These are phyloP conservation scores for Pholiota adiposa DNA, from an alignment of 1,284 basidiomycete species.

Conservation along the genomic window DNA sequence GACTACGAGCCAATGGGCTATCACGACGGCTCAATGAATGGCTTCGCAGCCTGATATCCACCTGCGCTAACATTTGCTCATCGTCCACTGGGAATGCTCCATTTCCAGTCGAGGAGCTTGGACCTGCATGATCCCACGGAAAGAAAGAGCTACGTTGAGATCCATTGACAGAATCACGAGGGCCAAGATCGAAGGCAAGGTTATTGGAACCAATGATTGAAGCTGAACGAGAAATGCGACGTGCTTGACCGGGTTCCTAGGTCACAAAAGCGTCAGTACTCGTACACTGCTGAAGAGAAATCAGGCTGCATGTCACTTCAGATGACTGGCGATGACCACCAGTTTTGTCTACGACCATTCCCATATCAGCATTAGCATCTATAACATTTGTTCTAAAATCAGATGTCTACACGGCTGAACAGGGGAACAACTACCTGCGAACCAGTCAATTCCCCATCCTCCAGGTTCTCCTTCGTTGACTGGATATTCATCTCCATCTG, in stretches of 20 bases:
- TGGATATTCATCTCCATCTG: background rate
- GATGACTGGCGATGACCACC: conserved; percentile 58
- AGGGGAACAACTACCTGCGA: conserved; percentile 2
- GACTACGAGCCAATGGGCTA: conserved; percentile 54
- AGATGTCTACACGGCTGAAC: background rate
- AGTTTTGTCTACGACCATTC: conserved; percentile 19
- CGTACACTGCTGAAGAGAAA: background rate
- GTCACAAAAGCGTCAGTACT: background rate
- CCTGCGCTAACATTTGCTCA: conserved; percentile 52
- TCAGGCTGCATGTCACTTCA: conserved; percentile 48
- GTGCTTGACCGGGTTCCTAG: conserved; percentile 80
- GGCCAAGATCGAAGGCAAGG: conserved; percentile 46
- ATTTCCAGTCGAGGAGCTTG: conserved; percentile 57
- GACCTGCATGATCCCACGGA: conserved; percentile 81
- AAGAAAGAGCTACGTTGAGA: conserved; percentile 74
- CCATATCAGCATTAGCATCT: conserved; percentile 22
- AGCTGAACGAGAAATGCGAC: conserved; percentile 57
- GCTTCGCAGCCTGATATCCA: conserved; percentile 55
- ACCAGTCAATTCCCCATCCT: conserved; percentile 20
- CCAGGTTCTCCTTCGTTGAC: conserved; percentile 4
- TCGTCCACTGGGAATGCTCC: conserved; percentile 43
- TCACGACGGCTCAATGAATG: conserved; percentile 54
- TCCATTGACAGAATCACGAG: conserved; percentile 35
- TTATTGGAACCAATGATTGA: conserved; percentile 50
- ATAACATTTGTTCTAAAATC: background rate